Conservation (phyloP, 2,329 filamentous ascomycete genomes). For the Neofusicoccum sp. region DNA sequence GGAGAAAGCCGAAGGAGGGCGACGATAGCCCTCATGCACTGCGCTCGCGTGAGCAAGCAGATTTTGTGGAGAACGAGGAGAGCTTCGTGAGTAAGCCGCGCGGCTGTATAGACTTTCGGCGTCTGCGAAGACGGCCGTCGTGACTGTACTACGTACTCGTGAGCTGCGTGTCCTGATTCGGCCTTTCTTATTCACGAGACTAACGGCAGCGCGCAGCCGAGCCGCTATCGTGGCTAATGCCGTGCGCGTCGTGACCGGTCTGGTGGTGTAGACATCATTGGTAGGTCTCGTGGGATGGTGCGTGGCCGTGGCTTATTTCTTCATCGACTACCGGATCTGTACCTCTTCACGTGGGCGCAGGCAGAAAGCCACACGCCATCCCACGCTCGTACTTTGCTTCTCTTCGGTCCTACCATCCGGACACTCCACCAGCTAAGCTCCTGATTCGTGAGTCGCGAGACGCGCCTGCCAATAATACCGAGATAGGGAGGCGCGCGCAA, state of each 20-base stretch:
- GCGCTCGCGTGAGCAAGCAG: neutral
- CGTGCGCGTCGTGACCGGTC: neutral
- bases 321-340: slow-evolving; percentile 1
- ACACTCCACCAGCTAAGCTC: neutral
- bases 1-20: neutral
- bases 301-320: neutral
- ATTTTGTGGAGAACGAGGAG: neutral
- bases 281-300: neutral
- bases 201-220: neutral
- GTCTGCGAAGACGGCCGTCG: neutral
- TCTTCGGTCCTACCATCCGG: neutral
- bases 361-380: neutral
- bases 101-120: neutral
- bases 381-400: neutral
- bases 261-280: neutral
- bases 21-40: neutral
- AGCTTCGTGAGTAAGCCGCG: slow-evolving; percentile 1
- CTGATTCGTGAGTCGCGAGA: neutral
- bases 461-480: neutral
- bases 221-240: neutral
- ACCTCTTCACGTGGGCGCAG: neutral
- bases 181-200: neutral
- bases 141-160: neutral
- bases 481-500: neutral
- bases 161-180: slow-evolving; percentile 2